Conservation (phyloP, 306 rosid genomes). For the Rosa multiflora region DNA sequence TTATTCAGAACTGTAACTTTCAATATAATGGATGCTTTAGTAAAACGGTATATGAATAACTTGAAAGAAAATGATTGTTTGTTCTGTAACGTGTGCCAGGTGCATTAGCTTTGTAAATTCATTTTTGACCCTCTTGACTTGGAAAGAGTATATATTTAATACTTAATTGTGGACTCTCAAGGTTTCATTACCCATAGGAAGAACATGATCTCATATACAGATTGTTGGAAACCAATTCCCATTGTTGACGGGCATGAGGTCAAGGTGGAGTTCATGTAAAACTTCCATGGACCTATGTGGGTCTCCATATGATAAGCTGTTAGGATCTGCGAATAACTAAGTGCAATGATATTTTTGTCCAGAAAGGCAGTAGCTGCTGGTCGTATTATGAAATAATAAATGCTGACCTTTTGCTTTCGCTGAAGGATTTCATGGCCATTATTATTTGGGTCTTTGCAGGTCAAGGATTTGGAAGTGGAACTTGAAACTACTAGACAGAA, state of each 20-base stretch:
- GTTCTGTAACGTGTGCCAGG: neutral
- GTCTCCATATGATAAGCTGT: neutral
- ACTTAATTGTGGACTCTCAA: neutral
- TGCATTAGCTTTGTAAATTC: neutral
- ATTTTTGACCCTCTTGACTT: neutral
- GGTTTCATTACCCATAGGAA: neutral
- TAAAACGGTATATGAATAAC: neutral
- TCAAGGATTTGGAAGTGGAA: constrained; percentile 97
- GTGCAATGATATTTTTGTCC: neutral
- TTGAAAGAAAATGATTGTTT: neutral
- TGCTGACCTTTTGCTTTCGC: neutral
- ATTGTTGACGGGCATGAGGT: neutral
- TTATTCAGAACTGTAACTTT: constrained; percentile 11
- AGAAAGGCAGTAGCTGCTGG: neutral
- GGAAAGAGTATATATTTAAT: neutral
- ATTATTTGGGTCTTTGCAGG: constrained; percentile 58
- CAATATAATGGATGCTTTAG: neutral
- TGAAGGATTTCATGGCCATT: constrained; percentile 12
- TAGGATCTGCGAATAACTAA: neutral
- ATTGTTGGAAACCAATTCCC: neutral
- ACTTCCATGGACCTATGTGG: neutral
- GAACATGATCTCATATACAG: neutral
- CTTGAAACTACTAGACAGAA: constrained; percentile 75
- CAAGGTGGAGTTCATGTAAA: neutral
- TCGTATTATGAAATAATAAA: neutral